Evolutionary conservation across 768 basidiomycete genomes (phyloP).

Genomic region (Rhodotorula paludigena): DNA sequence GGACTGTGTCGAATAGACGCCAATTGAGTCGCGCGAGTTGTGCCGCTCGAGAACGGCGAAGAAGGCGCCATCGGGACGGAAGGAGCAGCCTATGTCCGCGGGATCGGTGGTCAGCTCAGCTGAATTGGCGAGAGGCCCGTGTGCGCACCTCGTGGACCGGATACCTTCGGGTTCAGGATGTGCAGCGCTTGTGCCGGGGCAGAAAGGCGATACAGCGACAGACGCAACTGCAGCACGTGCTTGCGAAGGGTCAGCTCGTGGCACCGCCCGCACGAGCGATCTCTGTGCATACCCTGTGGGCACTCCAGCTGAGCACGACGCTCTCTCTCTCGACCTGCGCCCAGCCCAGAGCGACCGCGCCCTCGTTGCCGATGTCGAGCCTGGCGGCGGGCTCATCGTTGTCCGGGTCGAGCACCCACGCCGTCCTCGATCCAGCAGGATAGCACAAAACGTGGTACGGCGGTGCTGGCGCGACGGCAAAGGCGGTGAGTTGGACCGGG

Average conservation of each 20-base stretch:
- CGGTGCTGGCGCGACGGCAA: background rate
- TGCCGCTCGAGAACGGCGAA: slow-evolving; percentile 48
- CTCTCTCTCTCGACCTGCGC: background rate
- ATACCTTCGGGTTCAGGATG: slow-evolving; percentile 27
- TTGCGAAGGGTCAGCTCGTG: too few species aligned
- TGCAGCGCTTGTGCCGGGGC: background rate
- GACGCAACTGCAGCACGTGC: slow-evolving; percentile 33
- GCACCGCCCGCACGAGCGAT: too few species aligned
- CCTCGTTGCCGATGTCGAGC: slow-evolving; percentile 34
- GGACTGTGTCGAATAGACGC: slow-evolving; percentile 44
- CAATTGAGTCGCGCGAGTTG: slow-evolving; percentile 45
- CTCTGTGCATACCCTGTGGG: background rate
- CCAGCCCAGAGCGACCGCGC: slow-evolving; percentile 21
- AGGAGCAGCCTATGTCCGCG: slow-evolving; percentile 18
- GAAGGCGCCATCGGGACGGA: slow-evolving; percentile 42
- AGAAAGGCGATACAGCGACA: slow-evolving; percentile 31
- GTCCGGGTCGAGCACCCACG: slow-evolving; percentile 23
- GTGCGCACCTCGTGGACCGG: background rate
- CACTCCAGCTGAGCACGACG: slow-evolving; percentile 17
- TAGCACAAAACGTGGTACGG: slow-evolving; percentile 14
- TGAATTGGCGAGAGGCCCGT: background rate
- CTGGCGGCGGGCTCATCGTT: slow-evolving; percentile 18
- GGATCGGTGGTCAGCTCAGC: background rate
- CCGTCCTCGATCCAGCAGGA: background rate
- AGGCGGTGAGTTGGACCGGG: slow-evolving; percentile 1